Percentiles rank a stretch among this genome's conserved stretches.
phyloP scores from a whole-genome alignment of 306 rosid genomes.

The Cucumis hystrix region DNA sequence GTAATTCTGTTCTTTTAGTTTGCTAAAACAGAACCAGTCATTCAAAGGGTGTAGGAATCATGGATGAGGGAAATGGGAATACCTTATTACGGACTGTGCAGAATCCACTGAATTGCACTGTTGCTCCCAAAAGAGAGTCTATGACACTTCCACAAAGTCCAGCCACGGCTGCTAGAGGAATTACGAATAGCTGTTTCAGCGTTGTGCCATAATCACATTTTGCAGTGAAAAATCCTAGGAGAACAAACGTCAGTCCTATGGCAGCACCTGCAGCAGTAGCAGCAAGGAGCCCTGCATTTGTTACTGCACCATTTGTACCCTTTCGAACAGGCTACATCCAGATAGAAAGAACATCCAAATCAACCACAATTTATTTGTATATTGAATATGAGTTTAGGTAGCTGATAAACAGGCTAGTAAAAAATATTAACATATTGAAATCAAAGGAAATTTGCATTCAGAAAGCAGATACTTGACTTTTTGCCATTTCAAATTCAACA shows the following conservation, averaged over 20 bases:
- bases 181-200: constrained; percentile 60
- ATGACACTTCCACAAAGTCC: constrained; percentile 65
- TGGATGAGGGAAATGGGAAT: background rate
- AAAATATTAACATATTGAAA: background rate
- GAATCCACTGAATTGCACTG: constrained; percentile 80
- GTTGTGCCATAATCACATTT: constrained; percentile 30
- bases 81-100: constrained; percentile 78
- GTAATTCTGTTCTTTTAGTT: background rate
- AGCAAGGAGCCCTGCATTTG: constrained; percentile 69
- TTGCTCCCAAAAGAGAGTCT: constrained; percentile 96
- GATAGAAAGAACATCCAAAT: background rate
- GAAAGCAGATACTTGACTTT: background rate
- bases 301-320: constrained; percentile 93
- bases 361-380: background rate
- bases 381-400: background rate
- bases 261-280: constrained; percentile 69
- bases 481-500: background rate
- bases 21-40: background rate
- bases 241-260: constrained; percentile 51
- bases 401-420: background rate
- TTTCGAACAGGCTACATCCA: constrained; percentile 56
- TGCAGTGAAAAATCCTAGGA: constrained; percentile 42
- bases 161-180: constrained; percentile 61
- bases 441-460: background rate
- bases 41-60: background rate